A percentile compares a stretch with the other conserved stretches of the same genome.
phyloP scores from a whole-genome alignment of 805 yeast species.

The Candida easanensis region DNA sequence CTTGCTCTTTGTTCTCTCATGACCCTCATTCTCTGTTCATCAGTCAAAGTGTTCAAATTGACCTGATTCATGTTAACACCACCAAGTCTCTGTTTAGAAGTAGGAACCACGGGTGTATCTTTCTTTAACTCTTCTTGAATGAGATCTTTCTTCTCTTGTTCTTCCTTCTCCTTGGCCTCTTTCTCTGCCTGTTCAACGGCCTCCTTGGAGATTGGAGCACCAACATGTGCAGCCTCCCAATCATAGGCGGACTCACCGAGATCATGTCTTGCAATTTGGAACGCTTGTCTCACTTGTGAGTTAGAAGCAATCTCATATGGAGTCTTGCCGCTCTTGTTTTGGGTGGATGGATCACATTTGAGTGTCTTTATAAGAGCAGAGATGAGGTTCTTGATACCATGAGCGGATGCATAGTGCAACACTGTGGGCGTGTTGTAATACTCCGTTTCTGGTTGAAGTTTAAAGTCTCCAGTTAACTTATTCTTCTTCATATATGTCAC shows the following conservation, averaged over 20 bases:
- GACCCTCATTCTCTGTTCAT: slow-evolving; percentile 69
- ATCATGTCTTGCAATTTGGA: slow-evolving; percentile 63
- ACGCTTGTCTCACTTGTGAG: slow-evolving; percentile 45
- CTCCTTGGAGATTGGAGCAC: slow-evolving; percentile 53
- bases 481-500: slow-evolving; percentile 59
- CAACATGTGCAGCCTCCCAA: slow-evolving; percentile 71
- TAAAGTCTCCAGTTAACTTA: slow-evolving; percentile 49
- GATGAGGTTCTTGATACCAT: slow-evolving; percentile 67
- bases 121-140: slow-evolving; percentile 45
- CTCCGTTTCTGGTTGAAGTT: slow-evolving; percentile 51
- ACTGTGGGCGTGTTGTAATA: slow-evolving; percentile 64
- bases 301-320: slow-evolving; percentile 65
- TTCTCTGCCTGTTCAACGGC: slow-evolving; percentile 44
- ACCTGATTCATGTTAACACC: slow-evolving; percentile 32
- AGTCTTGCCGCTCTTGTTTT: slow-evolving; percentile 49
- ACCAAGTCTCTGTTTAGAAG: slow-evolving; percentile 36
- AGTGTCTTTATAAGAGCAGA: slow-evolving; percentile 54
- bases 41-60: slow-evolving; percentile 60
- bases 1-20: slow-evolving; percentile 95
- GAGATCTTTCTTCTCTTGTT: slow-evolving; percentile 36
- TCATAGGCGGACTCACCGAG: slow-evolving; percentile 69
- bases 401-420: slow-evolving; percentile 72
- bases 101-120: slow-evolving; percentile 25
- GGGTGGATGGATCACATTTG: slow-evolving; percentile 66
- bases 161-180: slow-evolving; percentile 36